phyloP scores from a whole-genome alignment of 2,329 filamentous ascomycete genomes.

The Sphaerostilbella broomeana region DNA sequence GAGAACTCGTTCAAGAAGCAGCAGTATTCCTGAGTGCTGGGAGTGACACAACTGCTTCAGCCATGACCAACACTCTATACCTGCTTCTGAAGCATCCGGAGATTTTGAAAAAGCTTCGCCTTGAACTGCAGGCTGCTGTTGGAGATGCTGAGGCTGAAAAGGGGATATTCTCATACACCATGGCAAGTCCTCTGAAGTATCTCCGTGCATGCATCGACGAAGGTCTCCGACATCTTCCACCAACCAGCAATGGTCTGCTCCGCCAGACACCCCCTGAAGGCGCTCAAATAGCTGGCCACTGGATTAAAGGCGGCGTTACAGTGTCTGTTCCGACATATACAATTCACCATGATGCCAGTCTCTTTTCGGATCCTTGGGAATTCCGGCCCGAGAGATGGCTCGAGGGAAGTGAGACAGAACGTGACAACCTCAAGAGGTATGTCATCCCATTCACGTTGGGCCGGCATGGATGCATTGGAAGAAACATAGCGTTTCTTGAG shows the following conservation, averaged over 20 bases:
- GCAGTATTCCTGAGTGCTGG: not conserved
- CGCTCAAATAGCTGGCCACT: not conserved
- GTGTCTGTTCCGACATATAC: not conserved
- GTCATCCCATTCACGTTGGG: constrained; percentile 5
- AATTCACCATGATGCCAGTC: constrained; percentile 2
- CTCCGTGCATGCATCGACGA: constrained; percentile 22
- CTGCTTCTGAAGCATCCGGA: not conserved
- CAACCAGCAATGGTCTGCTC: constrained; percentile 15
- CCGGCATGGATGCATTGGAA: constrained; percentile 7
- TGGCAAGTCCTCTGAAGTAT: constrained; percentile 16
- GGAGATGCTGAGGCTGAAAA: not conserved
- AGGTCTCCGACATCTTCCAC: constrained; percentile 19
- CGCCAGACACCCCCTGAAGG: constrained; percentile 11
- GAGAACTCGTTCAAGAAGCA: not conserved
- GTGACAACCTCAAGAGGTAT: not conserved
- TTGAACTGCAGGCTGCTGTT: not conserved
- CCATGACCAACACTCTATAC: not conserved
- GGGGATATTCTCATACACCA: no score
- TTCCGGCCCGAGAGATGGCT: constrained; percentile 11
- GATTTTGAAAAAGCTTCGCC: not conserved
- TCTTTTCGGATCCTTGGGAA: constrained; percentile 2
- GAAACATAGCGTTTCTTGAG: constrained; percentile 1
- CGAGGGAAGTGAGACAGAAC: not conserved
- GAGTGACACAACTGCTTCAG: not conserved
- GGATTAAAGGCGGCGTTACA: not conserved